Evolutionary conservation across 371 early-diverging fungal genomes (phyloP).

Genomic region (Mortierella sp.): DNA sequence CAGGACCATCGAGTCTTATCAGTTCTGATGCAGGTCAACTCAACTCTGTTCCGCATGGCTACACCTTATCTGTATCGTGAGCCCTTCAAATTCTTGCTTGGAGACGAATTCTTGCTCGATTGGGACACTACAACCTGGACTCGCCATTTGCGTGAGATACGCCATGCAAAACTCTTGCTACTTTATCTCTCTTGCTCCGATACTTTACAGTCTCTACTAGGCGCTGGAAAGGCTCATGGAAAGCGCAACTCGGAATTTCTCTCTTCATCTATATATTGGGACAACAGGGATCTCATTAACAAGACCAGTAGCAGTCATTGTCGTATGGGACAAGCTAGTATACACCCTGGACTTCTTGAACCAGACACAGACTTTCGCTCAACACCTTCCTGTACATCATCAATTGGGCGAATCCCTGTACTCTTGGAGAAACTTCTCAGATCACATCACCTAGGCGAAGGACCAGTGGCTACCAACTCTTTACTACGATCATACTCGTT

Average conservation of each 20-base stretch:
- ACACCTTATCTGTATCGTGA: constrained; percentile 29
- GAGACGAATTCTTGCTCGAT: constrained; percentile 32
- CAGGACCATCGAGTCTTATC: constrained; percentile 30
- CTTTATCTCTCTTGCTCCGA: constrained; percentile 26
- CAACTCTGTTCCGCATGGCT: constrained; percentile 31
- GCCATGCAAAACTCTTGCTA: constrained; percentile 28
- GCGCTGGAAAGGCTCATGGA: background rate
- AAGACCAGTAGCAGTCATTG: background rate
- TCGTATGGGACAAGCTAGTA: background rate
- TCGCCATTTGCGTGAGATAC: constrained; percentile 23
- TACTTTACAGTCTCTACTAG: background rate
- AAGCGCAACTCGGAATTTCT: background rate
- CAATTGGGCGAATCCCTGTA: constrained; percentile 5
- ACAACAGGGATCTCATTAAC: background rate
- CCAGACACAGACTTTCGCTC: constrained; percentile 2
- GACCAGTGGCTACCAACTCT: background rate
- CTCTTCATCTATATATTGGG: background rate
- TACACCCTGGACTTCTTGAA: background rate
- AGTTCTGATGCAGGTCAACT: constrained; percentile 32
- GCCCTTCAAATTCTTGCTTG: constrained; percentile 19
- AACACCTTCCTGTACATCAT: background rate
- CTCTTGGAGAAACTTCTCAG: constrained; percentile 12
- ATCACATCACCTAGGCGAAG: background rate
- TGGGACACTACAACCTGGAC: constrained; percentile 37
- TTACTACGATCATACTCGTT: background rate